Evolutionary conservation across 2,329 filamentous ascomycete species (phyloP).

Genomic region (Colletotrichum orbiculare): DNA sequence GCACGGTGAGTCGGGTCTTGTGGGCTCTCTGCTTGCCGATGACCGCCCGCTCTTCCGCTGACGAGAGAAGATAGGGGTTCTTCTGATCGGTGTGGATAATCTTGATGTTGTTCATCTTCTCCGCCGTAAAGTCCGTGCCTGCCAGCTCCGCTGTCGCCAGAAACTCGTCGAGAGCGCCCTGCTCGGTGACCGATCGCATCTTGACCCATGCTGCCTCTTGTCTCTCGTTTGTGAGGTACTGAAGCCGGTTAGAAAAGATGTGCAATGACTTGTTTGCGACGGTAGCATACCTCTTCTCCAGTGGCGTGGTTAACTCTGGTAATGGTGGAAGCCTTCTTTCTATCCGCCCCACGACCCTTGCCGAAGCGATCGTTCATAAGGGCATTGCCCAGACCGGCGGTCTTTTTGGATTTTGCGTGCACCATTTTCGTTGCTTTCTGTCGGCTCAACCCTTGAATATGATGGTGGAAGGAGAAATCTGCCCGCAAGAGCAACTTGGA

Average conservation of each 20-base stretch:
- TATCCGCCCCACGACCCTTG: conserved; percentile 86
- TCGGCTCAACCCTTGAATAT: conserved; percentile 6
- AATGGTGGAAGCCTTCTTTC: conserved; percentile 73
- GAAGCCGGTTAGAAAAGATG: conserved; percentile 38
- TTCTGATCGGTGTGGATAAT: conserved; percentile 97
- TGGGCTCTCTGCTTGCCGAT: conserved; percentile 87
- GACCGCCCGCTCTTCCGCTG: conserved; percentile 82
- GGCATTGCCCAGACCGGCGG: conserved; percentile 93
- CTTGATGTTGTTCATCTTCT: conserved; percentile 99
- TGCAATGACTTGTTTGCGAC: no score
- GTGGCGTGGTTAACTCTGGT: conserved; percentile 80
- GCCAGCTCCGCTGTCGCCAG: conserved; percentile 94
- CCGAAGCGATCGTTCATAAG: conserved; percentile 99
- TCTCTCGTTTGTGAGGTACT: conserved; percentile 91
- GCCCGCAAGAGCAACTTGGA: conserved; percentile 20
- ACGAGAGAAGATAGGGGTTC: conserved; percentile 92
- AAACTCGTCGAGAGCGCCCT: conserved; percentile 96
- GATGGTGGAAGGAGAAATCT: conserved; percentile 16
- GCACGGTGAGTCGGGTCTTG: conserved; percentile 83
- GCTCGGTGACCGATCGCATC: conserved; percentile 98
- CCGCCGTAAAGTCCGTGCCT: conserved; percentile 98
- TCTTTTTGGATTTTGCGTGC: conserved; percentile 91
- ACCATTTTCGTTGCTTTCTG: conserved; percentile 57
- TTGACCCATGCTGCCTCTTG: conserved; percentile 98
- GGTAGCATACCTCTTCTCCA: conserved; percentile 72